Evolutionary conservation across 306 rosid species (phyloP).

Genomic region (Adenanthera pavonina): DNA sequence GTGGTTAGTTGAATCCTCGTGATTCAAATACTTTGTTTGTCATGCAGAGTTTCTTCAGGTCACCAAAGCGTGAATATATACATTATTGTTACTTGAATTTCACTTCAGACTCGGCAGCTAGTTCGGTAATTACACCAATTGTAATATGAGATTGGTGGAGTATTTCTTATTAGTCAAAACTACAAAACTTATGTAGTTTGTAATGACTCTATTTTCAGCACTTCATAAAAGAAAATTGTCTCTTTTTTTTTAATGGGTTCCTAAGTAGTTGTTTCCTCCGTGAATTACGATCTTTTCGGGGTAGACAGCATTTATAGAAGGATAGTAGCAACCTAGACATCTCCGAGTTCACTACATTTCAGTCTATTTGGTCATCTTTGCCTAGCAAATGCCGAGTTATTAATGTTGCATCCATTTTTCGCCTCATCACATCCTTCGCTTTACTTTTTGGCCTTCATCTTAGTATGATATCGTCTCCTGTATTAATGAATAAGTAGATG

Average conservation of each 20-base stretch:
- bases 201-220: not conserved
- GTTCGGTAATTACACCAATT: not conserved
- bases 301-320: too few relatives aligned
- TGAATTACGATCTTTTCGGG: too few relatives aligned
- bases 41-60: slow-evolving; percentile 40
- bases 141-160: slow-evolving; percentile 20
- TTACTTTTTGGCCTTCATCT: too few relatives aligned
- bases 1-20: too few relatives aligned
- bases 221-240: not conserved
- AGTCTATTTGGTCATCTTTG: too few relatives aligned
- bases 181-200: too few relatives aligned
- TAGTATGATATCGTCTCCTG: too few relatives aligned
- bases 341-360: too few relatives aligned
- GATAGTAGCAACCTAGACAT: too few relatives aligned
- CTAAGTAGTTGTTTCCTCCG: slow-evolving; percentile 5
- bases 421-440: too few relatives aligned
- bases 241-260: not conserved
- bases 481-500: not conserved
- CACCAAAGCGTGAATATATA: slow-evolving; percentile 33
- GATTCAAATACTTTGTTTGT: slow-evolving; percentile 28
- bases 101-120: not conserved
- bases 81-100: slow-evolving; percentile 21
- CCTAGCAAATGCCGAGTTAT: too few relatives aligned
- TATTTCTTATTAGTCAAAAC: not conserved
- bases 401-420: too few relatives aligned